phyloP scores from a whole-genome alignment of 1,139 yeast genomes.

The Scheffersomyces segobiensis region DNA sequence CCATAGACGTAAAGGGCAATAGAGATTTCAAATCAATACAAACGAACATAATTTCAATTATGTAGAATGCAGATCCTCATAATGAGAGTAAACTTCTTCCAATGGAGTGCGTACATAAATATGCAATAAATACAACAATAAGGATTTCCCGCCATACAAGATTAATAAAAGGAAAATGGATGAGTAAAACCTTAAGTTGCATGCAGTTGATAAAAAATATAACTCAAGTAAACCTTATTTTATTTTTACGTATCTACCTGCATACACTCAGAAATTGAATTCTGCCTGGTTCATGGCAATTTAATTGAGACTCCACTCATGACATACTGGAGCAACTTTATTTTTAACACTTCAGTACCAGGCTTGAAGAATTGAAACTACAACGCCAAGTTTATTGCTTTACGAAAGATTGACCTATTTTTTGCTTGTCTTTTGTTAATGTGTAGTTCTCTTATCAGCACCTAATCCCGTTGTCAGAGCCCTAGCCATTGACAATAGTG shows the following conservation, averaged over 20 bases:
- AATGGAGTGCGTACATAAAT: background rate
- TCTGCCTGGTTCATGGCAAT: too few relatives aligned
- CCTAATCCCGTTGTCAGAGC: background rate
- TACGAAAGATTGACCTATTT: too few relatives aligned
- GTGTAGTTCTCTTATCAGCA: background rate
- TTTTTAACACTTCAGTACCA: too few relatives aligned
- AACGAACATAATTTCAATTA: background rate
- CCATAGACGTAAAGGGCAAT: background rate
- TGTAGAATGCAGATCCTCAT: background rate
- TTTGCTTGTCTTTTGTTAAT: too few relatives aligned
- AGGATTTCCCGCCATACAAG: background rate
- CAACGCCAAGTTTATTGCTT: too few relatives aligned
- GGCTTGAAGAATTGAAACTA: too few relatives aligned
- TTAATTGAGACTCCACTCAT: too few relatives aligned
- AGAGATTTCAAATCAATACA: background rate
- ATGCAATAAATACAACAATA: too few relatives aligned
- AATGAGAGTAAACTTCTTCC: too few relatives aligned
- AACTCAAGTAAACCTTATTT: background rate
- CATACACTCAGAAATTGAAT: background rate
- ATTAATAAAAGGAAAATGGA: background rate
- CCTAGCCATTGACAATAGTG: background rate
- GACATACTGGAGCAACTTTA: too few relatives aligned
- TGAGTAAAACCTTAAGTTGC: background rate
- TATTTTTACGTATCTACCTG: background rate
- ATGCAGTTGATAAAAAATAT: background rate